These are phyloP conservation scores for Colletotrichum sp. DNA, from an alignment of 2,329 filamentous ascomycete genomes.

Conservation along the genomic window DNA sequence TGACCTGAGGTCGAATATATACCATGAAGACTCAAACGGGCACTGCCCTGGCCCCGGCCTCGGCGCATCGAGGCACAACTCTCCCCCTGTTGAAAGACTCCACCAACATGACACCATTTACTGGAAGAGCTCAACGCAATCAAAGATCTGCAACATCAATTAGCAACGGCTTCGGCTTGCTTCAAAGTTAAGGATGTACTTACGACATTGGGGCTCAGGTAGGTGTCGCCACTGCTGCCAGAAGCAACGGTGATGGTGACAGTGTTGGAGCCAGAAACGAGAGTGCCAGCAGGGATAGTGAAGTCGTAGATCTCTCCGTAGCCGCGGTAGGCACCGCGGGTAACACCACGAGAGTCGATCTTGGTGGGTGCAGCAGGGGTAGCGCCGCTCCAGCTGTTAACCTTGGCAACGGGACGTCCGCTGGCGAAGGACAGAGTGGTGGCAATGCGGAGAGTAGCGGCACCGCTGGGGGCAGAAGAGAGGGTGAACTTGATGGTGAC, in stretches of 20 bases:
- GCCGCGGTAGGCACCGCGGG: constrained; percentile 68
- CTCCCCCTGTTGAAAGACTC: not conserved
- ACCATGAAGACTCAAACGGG: not conserved
- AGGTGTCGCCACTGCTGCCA: constrained; percentile 60
- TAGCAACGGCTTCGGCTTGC: not conserved
- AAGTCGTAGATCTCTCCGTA: constrained; percentile 69
- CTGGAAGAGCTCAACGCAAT: constrained; percentile 21
- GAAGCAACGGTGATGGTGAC: constrained; percentile 64
- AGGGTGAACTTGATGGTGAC: constrained; percentile 66
- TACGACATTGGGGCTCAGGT: constrained; percentile 62
- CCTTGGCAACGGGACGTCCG: constrained; percentile 58
- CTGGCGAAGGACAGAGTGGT: constrained; percentile 69
- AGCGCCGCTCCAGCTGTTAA: constrained; percentile 58
- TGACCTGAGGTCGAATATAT: constrained; percentile 4
- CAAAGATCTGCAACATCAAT: constrained; percentile 8
- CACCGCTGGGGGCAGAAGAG: constrained; percentile 47
- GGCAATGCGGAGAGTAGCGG: constrained; percentile 66
- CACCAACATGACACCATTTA: not conserved
- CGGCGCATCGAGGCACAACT: not conserved
- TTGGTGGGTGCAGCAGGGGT: constrained; percentile 61
- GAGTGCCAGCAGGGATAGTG: constrained; percentile 61
- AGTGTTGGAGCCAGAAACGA: constrained; percentile 67
- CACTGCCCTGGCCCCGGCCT: not conserved
- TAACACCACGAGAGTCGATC: constrained; percentile 69
- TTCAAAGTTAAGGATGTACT: not conserved